Evolutionary conservation across 371 early-diverging fungal species (phyloP).

Genomic region (Syncephalastrum monosporum): DNA sequence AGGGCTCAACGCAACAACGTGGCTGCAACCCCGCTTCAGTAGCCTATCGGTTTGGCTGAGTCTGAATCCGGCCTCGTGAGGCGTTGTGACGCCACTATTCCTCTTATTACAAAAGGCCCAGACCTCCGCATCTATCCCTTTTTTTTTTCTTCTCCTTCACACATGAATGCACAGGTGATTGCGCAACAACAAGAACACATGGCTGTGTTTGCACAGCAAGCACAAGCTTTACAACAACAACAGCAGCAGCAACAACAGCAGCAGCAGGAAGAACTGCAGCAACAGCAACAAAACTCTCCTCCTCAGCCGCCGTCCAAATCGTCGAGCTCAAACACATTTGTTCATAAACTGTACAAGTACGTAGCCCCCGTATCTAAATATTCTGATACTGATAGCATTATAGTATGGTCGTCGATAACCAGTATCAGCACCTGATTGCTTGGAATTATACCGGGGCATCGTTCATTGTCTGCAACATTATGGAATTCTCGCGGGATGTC

Average conservation of each 20-base stretch:
- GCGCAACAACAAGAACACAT: slow-evolving; percentile 2
- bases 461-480: slow-evolving; percentile 89
- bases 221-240: slow-evolving; percentile 8
- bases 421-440: slow-evolving; percentile 78
- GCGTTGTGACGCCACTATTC: no score
- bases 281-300: no score
- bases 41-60: no score
- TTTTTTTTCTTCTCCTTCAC: slow-evolving; percentile 3
- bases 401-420: slow-evolving; percentile 81
- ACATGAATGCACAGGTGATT: slow-evolving; percentile 4
- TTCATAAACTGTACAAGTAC: slow-evolving; percentile 51
- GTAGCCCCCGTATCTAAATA: not conserved
- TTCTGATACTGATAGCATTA: not conserved
- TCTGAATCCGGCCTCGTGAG: no score
- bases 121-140: not conserved
- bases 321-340: slow-evolving; percentile 34
- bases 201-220: slow-evolving; percentile 5
- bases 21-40: no score
- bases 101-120: no score
- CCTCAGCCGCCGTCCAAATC: slow-evolving; percentile 14
- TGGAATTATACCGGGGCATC: slow-evolving; percentile 86
- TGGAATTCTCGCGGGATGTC: slow-evolving; percentile 78
- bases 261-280: no score
- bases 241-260: not conserved
- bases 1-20: no score